Percentiles rank a stretch among this genome's conserved stretches.
Evolutionary conservation across 1,284 basidiomycete species (phyloP).

Genomic region (Termitomyces sp.): DNA sequence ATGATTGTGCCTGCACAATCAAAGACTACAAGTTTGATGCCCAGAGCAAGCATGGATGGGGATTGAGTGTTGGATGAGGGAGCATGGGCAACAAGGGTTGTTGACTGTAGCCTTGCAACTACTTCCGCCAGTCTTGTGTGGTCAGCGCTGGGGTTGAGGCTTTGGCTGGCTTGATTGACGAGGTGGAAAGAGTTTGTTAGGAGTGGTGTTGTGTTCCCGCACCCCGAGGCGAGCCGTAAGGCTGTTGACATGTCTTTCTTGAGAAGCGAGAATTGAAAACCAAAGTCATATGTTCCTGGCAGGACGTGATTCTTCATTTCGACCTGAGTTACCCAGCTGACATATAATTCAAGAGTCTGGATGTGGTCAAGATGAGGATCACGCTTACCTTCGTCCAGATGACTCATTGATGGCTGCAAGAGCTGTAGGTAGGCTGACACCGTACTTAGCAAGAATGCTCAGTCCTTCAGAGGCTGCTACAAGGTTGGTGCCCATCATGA

Average conservation of each 20-base stretch:
- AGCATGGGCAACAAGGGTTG: neutral
- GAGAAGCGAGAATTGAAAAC: slow-evolving; percentile 12
- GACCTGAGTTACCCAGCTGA: slow-evolving; percentile 9
- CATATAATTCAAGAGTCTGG: neutral
- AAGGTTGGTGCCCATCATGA: slow-evolving; percentile 11
- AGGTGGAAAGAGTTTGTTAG: slow-evolving; percentile 8
- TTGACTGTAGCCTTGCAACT: slow-evolving; percentile 4
- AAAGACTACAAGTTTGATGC: slow-evolving; percentile 12
- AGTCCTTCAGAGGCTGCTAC: slow-evolving; percentile 9
- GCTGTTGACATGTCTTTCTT: slow-evolving; percentile 13
- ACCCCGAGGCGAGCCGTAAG: slow-evolving; percentile 8
- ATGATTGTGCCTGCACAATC: slow-evolving; percentile 14
- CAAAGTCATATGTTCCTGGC: slow-evolving; percentile 11
- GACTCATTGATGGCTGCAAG: slow-evolving; percentile 10
- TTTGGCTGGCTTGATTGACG: slow-evolving; percentile 3
- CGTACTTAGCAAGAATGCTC: slow-evolving; percentile 9
- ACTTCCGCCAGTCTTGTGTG: slow-evolving; percentile 7
- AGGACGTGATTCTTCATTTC: slow-evolving; percentile 8
- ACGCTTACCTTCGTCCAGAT: slow-evolving; percentile 10
- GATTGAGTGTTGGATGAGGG: neutral
- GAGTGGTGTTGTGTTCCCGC: slow-evolving; percentile 8
- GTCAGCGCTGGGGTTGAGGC: neutral
- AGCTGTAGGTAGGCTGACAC: slow-evolving; percentile 2
- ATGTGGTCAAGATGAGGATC: neutral
- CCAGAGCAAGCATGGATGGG: slow-evolving; percentile 8